Percentiles rank a stretch among this genome's conserved stretches.
phyloP scores from a whole-genome alignment of 2,329 filamentous ascomycete genomes.

The Pseudopyricularia cyperi region DNA sequence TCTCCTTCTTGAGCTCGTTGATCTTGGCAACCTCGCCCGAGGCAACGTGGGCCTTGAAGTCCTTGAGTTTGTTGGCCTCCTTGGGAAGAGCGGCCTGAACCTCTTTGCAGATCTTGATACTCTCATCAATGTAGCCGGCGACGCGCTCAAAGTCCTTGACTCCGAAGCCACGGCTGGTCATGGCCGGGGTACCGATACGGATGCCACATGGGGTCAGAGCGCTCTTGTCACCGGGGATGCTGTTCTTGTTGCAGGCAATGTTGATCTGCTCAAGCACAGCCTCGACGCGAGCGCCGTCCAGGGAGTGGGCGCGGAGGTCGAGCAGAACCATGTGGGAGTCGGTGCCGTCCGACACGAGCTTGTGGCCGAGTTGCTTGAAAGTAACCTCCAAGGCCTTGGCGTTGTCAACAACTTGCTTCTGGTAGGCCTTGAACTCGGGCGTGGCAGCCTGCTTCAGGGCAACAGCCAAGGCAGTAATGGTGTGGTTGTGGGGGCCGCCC shows the following conservation, averaged over 20 bases:
- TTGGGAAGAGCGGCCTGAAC: slow-evolving; percentile 78
- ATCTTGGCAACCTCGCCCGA: slow-evolving; percentile 70
- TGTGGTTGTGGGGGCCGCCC: slow-evolving; percentile 98
- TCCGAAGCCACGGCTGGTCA: slow-evolving; percentile 92
- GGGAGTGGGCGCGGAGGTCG: slow-evolving; percentile 73
- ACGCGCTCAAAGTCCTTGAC: slow-evolving; percentile 87
- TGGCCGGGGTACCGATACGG: slow-evolving; percentile 91
- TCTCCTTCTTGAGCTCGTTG: slow-evolving; percentile 76
- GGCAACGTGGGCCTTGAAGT: slow-evolving; percentile 91
- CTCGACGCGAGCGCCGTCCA: slow-evolving; percentile 93
- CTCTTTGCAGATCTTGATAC: slow-evolving; percentile 82
- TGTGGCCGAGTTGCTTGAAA: slow-evolving; percentile 81
- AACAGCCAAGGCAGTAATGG: slow-evolving; percentile 91
- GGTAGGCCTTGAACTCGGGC: slow-evolving; percentile 87
- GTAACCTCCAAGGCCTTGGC: slow-evolving; percentile 80
- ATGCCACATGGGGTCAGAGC: slow-evolving; percentile 90
- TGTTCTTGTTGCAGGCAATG: slow-evolving; percentile 99
- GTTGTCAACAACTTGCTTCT: slow-evolving; percentile 83
- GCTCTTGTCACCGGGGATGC: slow-evolving; percentile 93
- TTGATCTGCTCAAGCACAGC: slow-evolving; percentile 94
- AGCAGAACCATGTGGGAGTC: slow-evolving; percentile 97
- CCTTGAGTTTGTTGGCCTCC: slow-evolving; percentile 98
- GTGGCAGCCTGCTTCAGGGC: slow-evolving; percentile 87
- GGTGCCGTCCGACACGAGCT: slow-evolving; percentile 87
- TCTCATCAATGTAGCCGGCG: slow-evolving; percentile 74